phyloP scores from a whole-genome alignment of 768 basidiomycete genomes.

The Tulasnella sp. region DNA sequence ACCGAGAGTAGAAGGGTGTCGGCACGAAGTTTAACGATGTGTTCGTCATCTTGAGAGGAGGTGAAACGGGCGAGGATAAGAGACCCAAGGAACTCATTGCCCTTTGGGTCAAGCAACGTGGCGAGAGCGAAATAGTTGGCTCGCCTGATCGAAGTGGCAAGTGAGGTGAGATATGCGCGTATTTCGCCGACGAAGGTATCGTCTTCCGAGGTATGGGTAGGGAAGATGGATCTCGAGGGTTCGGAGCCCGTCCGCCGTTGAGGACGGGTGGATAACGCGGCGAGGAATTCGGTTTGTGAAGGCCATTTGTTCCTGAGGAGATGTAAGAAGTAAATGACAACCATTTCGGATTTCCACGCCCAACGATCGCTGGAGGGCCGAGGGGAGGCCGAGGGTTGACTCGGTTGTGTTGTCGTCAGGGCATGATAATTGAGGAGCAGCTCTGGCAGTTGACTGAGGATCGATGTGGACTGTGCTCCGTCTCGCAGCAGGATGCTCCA shows the following conservation, averaged over 20 bases:
- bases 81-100: neutral
- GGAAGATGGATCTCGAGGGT: neutral
- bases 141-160: slow-evolving; percentile 6
- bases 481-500: slow-evolving; percentile 8
- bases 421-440: neutral
- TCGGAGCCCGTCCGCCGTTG: neutral
- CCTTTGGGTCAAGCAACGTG: neutral
- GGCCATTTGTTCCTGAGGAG: slow-evolving; percentile 1
- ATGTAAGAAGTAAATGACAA: slow-evolving; percentile 2
- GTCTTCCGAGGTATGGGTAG: neutral
- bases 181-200: too few relatives aligned
- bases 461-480: slow-evolving; percentile 5
- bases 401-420: neutral
- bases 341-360: neutral
- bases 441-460: slow-evolving; percentile 7
- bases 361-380: neutral
- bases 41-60: neutral
- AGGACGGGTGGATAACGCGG: neutral
- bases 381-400: neutral
- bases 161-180: neutral
- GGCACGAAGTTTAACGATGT: neutral
- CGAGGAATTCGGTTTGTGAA: slow-evolving; percentile 5
- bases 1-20: slow-evolving; percentile 1
- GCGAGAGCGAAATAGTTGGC: neutral
- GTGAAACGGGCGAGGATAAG: neutral